These are phyloP conservation scores for Fomitopsis betulina DNA, from an alignment of 1,284 basidiomycete species.

Conservation along the genomic window DNA sequence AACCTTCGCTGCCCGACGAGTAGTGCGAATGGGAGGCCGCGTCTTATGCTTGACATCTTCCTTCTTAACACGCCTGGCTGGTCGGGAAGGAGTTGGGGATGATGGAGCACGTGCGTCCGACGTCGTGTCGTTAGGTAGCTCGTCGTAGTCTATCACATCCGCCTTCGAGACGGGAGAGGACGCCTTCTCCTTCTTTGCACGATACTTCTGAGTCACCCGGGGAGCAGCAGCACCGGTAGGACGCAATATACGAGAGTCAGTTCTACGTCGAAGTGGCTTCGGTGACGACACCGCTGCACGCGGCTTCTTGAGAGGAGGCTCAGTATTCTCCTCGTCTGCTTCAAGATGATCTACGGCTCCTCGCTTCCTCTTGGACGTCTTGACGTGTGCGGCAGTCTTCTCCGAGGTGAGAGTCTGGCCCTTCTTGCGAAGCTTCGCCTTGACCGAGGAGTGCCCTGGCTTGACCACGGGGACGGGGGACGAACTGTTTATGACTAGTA, in stretches of 20 bases:
- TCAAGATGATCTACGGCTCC: constrained; percentile 1
- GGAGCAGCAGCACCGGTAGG: constrained; percentile 11
- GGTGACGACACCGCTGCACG: background rate
- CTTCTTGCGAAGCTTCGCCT: constrained; percentile 19
- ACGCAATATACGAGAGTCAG: constrained; percentile 12
- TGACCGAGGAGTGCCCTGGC: constrained; percentile 12
- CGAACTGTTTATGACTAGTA: constrained; percentile 7
- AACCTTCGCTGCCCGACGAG: background rate
- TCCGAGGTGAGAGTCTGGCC: background rate
- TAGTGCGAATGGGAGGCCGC: background rate
- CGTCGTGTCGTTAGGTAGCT: constrained; percentile 14
- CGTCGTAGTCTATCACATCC: constrained; percentile 21
- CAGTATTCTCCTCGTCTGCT: background rate
- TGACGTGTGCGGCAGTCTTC: constrained; percentile 1
- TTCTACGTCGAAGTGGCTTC: constrained; percentile 1
- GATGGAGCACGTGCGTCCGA: background rate
- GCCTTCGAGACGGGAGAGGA: constrained; percentile 12
- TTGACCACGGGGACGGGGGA: constrained; percentile 17
- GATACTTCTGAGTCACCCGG: constrained; percentile 18
- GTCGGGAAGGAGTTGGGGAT: background rate
- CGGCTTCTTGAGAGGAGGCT: constrained; percentile 3
- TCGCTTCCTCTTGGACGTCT: constrained; percentile 14
- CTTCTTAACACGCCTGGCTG: background rate
- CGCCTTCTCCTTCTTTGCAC: constrained; percentile 15
- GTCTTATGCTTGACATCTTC: background rate